phyloP scores from a whole-genome alignment of 495 filamentous ascomycete genomes.

The Penicillium soppii region DNA sequence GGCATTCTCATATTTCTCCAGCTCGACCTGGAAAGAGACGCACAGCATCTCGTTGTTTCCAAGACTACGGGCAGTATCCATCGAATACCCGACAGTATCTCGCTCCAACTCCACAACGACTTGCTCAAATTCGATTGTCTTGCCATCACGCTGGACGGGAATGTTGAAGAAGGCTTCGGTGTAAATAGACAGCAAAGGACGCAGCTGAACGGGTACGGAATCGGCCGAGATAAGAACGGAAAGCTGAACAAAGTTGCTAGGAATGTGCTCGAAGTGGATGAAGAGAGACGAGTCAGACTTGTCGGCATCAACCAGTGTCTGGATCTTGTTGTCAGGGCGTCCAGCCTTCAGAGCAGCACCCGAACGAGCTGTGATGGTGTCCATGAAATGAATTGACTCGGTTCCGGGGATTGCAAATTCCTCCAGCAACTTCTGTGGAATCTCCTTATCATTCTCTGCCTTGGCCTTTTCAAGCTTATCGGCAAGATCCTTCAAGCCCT shows the following conservation, averaged over 20 bases:
- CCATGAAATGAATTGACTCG: slow-evolving; percentile 89
- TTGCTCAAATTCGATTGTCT: slow-evolving; percentile 82
- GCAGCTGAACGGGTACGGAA: slow-evolving; percentile 66
- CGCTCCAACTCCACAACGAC: slow-evolving; percentile 86
- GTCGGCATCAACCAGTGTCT: slow-evolving; percentile 73
- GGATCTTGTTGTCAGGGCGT: slow-evolving; percentile 62
- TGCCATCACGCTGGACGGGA: slow-evolving; percentile 74
- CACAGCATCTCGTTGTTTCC: slow-evolving; percentile 77
- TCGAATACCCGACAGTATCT: slow-evolving; percentile 80
- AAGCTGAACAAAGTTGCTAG: slow-evolving; percentile 85
- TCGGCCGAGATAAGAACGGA: slow-evolving; percentile 75
- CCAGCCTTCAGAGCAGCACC: slow-evolving; percentile 75
- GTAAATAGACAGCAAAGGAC: slow-evolving; percentile 81
- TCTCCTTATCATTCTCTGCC: slow-evolving; percentile 76
- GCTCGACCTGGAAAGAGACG: slow-evolving; percentile 81
- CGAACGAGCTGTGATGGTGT: slow-evolving; percentile 81
- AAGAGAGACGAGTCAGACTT: slow-evolving; percentile 69
- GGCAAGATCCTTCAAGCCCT: slow-evolving; percentile 67
- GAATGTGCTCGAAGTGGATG: slow-evolving; percentile 94
- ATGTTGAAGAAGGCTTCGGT: slow-evolving; percentile 92
- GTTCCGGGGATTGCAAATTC: slow-evolving; percentile 78
- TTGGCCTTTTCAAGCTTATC: slow-evolving; percentile 78
- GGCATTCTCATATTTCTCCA: slow-evolving; percentile 78
- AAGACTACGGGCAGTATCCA: slow-evolving; percentile 62
- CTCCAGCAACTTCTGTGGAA: slow-evolving; percentile 73